Evolutionary conservation across 495 filamentous ascomycete genomes (phyloP), one percentile per base, ranked within the genome.

Genomic region (Chaetomium tenue): DNA sequence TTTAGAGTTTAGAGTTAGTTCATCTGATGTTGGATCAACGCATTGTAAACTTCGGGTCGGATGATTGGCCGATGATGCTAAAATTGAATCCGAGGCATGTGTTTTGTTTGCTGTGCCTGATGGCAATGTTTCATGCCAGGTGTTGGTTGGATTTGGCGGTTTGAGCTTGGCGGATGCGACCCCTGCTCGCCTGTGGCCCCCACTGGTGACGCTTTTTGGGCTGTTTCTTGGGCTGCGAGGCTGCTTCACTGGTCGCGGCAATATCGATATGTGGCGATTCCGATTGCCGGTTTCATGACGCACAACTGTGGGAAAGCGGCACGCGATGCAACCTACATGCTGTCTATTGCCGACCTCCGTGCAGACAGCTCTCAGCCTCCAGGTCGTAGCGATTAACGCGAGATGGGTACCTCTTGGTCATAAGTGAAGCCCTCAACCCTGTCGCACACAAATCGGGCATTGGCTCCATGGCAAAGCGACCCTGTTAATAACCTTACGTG

Each of bases 71-170:
- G 28, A 0, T 25, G 44, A 39, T 60, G 44, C 58, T 60, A 60
- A 50, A 33, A 50, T 40, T 60, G 58, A 51, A 37, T 18, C 26
- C 5, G 44, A 33, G 39, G 46, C n/a, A 23, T 33, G 47, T 16
- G n/a, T 46, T 26, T 16, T 33, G 58, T 20, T 61, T 61, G 58
- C 47, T 60, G 58, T 40, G 58, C 58, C 58, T 15, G 58, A 7
- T 52, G 2, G 20, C 33, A 16, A 22, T 39, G 44, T 60, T 52
- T 58, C 55, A 44, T 22, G 33, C 37, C 57, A 33, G 13, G 23
- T n/a, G 46, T 15, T 60, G 25, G 44, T 47, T 47, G 44, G n/a
- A 47, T 47, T 47, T 20, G 44, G 44, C 2, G 44, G 44, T n/a
- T 47, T n/a, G 48, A 6, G 22, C 48, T 51, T 25, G 48, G 26